Conservation (phyloP, 257 asterid species). For the Fraxinus anomala region DNA sequence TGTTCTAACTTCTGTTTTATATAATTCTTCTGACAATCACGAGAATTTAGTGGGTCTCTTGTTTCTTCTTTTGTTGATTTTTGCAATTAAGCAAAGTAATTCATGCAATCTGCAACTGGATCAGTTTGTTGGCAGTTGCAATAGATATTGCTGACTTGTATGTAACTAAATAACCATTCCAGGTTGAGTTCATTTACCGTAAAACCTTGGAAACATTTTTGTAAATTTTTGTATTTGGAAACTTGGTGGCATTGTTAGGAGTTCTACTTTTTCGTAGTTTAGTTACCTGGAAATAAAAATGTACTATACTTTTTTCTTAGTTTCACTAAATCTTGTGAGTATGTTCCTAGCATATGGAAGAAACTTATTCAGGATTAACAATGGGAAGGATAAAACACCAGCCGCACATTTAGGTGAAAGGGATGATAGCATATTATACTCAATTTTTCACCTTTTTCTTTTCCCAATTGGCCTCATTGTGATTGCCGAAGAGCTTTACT, state of each 20-base stretch:
- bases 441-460: neutral
- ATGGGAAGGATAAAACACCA: neutral
- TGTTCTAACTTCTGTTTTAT: neutral
- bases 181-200: neutral
- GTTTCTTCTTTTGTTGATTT: neutral
- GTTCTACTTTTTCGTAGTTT: neutral
- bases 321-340: neutral
- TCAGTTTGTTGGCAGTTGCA: neutral
- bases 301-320: neutral
- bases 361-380: neutral
- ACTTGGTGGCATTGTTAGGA: neutral
- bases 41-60: neutral
- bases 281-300: neutral
- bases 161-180: neutral
- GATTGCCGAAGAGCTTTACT: neutral
- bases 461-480: neutral
- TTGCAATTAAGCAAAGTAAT: neutral
- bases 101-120: neutral
- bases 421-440: neutral
- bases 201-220: neutral
- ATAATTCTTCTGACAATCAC: neutral
- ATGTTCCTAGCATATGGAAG: neutral
- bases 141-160: neutral
- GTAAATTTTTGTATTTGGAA: neutral
- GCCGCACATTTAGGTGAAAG: neutral